Percentiles rank a stretch among this genome's conserved stretches.
Conservation (phyloP, 2,329 filamentous ascomycete species). For the Hypoxylon sp. region DNA sequence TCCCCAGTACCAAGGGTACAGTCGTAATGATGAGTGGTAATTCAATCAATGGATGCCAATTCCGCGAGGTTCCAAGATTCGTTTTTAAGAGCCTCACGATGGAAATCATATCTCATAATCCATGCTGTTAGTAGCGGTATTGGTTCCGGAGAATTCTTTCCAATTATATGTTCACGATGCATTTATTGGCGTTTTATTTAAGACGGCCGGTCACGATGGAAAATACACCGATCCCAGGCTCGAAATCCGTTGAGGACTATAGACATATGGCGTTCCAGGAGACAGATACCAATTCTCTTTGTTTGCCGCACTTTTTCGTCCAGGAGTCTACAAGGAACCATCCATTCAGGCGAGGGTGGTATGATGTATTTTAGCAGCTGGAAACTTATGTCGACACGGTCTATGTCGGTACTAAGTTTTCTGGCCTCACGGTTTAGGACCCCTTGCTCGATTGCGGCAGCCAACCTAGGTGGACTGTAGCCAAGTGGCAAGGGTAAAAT, state of each 20-base stretch:
- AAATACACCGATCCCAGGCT: constrained; percentile 25
- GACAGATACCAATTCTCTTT: constrained; percentile 47
- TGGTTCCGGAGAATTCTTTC: constrained; percentile 2
- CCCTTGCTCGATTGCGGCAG: constrained; percentile 45
- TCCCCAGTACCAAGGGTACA: constrained; percentile 4
- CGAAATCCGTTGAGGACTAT: constrained; percentile 20
- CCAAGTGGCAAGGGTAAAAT: constrained; percentile 53
- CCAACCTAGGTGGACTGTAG: constrained; percentile 41
- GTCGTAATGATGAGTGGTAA: neutral
- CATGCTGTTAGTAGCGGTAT: constrained; percentile 6
- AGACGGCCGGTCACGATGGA: constrained; percentile 20
- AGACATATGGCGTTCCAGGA: constrained; percentile 36
- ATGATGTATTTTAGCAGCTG: constrained; percentile 48
- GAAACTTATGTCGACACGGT: constrained; percentile 28
- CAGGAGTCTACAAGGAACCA: constrained; percentile 8
- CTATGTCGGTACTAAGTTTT: constrained; percentile 27
- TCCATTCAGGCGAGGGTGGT: constrained; percentile 17
- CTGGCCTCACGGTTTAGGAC: constrained; percentile 19
- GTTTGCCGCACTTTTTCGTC: constrained; percentile 18
- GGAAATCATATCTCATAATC: neutral
- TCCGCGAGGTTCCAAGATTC: neutral
- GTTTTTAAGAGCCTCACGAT: neutral
- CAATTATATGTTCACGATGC: constrained; percentile 11
- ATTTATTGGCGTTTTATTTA: constrained; percentile 25
- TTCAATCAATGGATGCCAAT: neutral